These are phyloP conservation scores for Sisymbrium altissimum DNA, from an alignment of 345 rosid genomes.

Conservation along the genomic window DNA sequence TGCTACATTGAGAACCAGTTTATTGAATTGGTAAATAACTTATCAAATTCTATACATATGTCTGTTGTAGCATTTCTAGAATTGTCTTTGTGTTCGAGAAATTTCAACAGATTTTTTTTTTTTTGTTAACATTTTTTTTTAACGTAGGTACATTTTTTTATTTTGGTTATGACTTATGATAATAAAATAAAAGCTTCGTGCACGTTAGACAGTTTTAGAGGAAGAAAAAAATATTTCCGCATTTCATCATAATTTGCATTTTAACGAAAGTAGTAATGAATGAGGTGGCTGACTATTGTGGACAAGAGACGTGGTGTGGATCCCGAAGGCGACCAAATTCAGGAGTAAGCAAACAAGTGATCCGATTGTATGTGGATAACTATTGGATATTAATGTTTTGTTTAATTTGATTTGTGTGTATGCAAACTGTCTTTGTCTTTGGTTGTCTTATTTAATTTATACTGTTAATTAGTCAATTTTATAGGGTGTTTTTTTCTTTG, in stretches of 20 bases:
- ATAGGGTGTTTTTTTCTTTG: constrained; percentile 15
- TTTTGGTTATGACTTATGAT: background rate
- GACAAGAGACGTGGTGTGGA: constrained; percentile 36
- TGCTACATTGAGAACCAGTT: background rate
- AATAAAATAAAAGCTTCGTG: background rate
- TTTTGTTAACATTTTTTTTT: too few species aligned
- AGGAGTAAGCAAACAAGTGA: constrained; percentile 17
- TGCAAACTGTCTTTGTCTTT: constrained; percentile 2
- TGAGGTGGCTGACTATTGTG: constrained; percentile 1
- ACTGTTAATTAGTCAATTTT: constrained; percentile 25
- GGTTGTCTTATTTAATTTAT: constrained; percentile 22
- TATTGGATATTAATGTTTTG: constrained; percentile 12
- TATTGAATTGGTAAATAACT: background rate
- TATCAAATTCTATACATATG: background rate
- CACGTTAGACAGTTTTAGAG: too few species aligned
- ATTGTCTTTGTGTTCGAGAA: background rate
- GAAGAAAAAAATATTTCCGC: background rate
- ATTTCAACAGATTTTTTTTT: too few species aligned
- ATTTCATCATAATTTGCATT: background rate
- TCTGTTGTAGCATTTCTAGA: background rate
- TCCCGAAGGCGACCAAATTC: constrained; percentile 30
- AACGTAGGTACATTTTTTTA: too few species aligned
- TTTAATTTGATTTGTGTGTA: background rate
- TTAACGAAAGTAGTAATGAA: background rate
- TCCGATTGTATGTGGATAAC: constrained; percentile 26